These are phyloP conservation scores for Nymphaea thermarum DNA, from an alignment of 164 flowering plant genomes.

Conservation along the genomic window DNA sequence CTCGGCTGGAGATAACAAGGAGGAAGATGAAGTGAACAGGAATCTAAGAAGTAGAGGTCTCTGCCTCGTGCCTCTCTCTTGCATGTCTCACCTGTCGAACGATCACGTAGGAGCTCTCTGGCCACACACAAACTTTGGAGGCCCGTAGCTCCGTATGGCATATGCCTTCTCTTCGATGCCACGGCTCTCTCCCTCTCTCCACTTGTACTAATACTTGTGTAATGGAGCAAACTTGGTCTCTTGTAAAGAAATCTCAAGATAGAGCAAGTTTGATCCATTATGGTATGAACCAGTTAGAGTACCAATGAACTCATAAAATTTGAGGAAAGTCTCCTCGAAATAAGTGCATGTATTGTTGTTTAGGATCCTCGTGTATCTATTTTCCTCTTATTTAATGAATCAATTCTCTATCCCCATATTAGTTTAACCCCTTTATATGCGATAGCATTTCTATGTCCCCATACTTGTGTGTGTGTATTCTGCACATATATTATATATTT, in stretches of 20 bases:
- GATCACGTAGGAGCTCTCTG: constrained; percentile 31
- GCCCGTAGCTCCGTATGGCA: not conserved
- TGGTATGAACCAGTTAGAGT: not conserved
- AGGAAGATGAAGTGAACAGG: constrained; percentile 27
- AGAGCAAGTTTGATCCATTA: constrained; percentile 94
- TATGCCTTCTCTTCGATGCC: not conserved
- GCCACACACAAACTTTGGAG: constrained; percentile 36
- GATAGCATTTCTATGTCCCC: too few species aligned
- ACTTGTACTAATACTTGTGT: not conserved
- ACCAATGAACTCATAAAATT: too few species aligned
- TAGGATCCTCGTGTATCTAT: too few species aligned
- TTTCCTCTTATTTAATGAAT: too few species aligned
- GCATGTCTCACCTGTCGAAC: constrained; percentile 47
- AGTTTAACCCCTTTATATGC: too few species aligned
- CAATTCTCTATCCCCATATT: too few species aligned
- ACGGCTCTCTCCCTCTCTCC: not conserved
- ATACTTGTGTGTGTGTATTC: too few species aligned
- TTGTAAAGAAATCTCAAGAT: constrained; percentile 23
- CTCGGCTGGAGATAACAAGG: constrained; percentile 12
- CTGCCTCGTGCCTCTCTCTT: constrained; percentile 75
- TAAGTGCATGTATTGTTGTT: too few species aligned
- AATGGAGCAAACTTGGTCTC: constrained; percentile 91
- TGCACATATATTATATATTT: too few species aligned
- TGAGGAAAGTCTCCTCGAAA: too few species aligned
- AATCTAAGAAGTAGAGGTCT: constrained; percentile 77